These are phyloP conservation scores for Colletotrichum trifolii DNA, from an alignment of 2,329 filamentous ascomycete species.

Conservation along the genomic window DNA sequence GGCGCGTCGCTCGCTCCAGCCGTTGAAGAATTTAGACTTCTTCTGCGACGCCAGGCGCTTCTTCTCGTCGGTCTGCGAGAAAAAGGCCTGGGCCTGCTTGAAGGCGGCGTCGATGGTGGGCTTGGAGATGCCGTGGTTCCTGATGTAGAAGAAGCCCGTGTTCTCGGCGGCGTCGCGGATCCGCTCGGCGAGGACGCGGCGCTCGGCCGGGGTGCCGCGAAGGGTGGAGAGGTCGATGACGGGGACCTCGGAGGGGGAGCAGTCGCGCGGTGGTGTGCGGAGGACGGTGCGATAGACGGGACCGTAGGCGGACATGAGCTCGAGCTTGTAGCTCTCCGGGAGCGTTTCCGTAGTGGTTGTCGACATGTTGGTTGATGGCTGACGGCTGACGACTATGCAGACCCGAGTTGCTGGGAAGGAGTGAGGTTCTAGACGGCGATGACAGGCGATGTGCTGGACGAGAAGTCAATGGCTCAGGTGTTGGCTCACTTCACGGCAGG, in stretches of 20 bases:
- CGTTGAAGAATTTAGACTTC: slow-evolving; percentile 49
- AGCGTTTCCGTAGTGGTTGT: slow-evolving; percentile 24
- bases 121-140: slow-evolving; percentile 54
- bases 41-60: slow-evolving; percentile 41
- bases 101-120: slow-evolving; percentile 43
- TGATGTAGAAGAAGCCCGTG: slow-evolving; percentile 60
- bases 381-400: no score
- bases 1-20: slow-evolving; percentile 44
- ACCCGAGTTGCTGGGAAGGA: no score
- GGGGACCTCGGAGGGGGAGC: slow-evolving; percentile 55
- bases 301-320: slow-evolving; percentile 56
- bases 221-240: slow-evolving; percentile 55
- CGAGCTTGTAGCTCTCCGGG: slow-evolving; percentile 50
- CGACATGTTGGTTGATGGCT: slow-evolving; percentile 9
- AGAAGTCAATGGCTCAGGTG: no score
- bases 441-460: no score
- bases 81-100: slow-evolving; percentile 42
- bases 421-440: no score
- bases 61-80: slow-evolving; percentile 43
- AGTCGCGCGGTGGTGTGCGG: slow-evolving; percentile 51
- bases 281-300: slow-evolving; percentile 56
- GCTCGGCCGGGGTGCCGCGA: slow-evolving; percentile 47
- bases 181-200: slow-evolving; percentile 49
- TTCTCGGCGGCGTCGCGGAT: slow-evolving; percentile 54
- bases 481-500: no score